Percentiles rank a stretch among this genome's conserved stretches.
phyloP scores from a whole-genome alignment of 805 yeast species.

The Nakazawaea anatomiae region DNA sequence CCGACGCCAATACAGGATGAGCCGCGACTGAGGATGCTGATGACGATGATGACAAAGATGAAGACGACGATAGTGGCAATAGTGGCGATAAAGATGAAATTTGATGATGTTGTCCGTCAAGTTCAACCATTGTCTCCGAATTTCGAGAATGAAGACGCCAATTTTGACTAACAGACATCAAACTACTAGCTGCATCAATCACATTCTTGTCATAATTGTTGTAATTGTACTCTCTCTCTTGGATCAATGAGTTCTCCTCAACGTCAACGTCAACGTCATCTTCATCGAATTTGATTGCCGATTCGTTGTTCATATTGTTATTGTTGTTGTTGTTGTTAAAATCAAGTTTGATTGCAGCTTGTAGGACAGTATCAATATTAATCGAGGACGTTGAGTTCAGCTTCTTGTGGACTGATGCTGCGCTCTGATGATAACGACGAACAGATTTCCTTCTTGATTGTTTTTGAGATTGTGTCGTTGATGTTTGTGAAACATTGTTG shows the following conservation, averaged over 20 bases:
- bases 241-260: neutral
- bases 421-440: neutral
- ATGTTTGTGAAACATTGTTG: too few species aligned
- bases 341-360: neutral
- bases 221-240: neutral
- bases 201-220: slow-evolving; percentile 6
- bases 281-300: neutral
- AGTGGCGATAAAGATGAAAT: too few species aligned
- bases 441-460: too few species aligned
- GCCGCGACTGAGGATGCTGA: too few species aligned
- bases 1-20: too few species aligned
- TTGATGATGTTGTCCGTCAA: too few species aligned
- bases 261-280: neutral
- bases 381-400: slow-evolving; percentile 8
- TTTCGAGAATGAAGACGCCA: neutral
- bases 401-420: slow-evolving; percentile 2
- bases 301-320: neutral
- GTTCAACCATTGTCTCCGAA: too few species aligned
- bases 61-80: too few species aligned
- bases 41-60: too few species aligned
- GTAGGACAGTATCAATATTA: slow-evolving; percentile 4
- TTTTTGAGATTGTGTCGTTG: too few species aligned
- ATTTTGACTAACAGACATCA: slow-evolving; percentile 6
- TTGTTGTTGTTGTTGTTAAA: neutral
- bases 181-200: slow-evolving; percentile 5